phyloP scores from a whole-genome alignment of 805 yeast genomes.

The Pichia paraexigua region DNA sequence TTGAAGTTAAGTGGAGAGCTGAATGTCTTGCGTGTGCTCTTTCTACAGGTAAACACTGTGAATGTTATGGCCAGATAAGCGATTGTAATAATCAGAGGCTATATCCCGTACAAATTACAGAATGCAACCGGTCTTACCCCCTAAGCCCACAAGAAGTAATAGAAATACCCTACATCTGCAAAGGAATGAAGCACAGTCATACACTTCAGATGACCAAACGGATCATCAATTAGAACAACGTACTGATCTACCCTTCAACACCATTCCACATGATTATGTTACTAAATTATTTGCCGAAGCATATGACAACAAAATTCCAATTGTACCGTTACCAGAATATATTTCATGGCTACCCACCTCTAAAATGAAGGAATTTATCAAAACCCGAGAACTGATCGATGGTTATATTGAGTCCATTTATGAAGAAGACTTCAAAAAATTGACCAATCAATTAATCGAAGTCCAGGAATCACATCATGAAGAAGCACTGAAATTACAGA shows the following conservation, averaged over 20 bases:
- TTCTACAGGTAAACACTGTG: no score
- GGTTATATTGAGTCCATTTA: constrained; percentile 15
- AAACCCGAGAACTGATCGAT: constrained; percentile 12
- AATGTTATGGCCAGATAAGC: no score
- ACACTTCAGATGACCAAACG: neutral
- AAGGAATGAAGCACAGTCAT: neutral
- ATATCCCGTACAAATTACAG: neutral
- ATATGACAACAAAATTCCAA: neutral
- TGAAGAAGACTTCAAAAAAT: constrained; percentile 9
- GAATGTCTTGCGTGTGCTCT: no score
- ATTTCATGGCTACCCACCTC: constrained; percentile 18
- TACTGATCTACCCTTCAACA: neutral
- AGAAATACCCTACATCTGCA: neutral
- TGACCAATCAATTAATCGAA: constrained; percentile 18
- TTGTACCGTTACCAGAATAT: constrained; percentile 16
- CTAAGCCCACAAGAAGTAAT: neutral
- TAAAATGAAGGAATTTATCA: constrained; percentile 16
- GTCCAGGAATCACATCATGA: constrained; percentile 32
- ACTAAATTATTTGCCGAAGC: neutral
- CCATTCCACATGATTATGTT: neutral
- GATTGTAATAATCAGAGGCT: no score
- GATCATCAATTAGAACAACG: neutral
- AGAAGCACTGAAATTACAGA: constrained; percentile 22
- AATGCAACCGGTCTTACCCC: constrained; percentile 2
- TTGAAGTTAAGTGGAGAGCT: no score